phyloP scores from a whole-genome alignment of 345 rosid species.

The Psidium guajava region DNA sequence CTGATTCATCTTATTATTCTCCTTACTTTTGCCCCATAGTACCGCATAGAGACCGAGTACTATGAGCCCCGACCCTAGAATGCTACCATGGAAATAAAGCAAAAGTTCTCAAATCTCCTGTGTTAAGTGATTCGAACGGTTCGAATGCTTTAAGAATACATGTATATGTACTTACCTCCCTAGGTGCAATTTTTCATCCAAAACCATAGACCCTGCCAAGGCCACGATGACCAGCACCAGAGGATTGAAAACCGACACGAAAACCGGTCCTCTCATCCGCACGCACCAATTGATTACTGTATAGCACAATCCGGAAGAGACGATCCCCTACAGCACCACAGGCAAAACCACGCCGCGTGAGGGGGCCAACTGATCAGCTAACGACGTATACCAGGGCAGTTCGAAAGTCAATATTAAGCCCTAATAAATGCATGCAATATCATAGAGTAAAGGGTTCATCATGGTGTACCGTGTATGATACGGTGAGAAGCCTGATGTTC shows the following conservation, averaged over 20 bases:
- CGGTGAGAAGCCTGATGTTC: constrained; percentile 13
- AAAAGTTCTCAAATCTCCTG: background rate
- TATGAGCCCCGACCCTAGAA: constrained; percentile 12
- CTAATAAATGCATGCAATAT: background rate
- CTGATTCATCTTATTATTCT: background rate
- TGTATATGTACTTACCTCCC: constrained; percentile 12
- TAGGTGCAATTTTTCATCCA: constrained; percentile 18
- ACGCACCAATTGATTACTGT: constrained; percentile 17
- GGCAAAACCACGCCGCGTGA: background rate
- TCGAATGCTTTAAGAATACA: background rate
- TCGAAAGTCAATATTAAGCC: background rate
- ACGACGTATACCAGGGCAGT: too few relatives aligned
- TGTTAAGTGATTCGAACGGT: background rate
- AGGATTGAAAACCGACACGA: constrained; percentile 20
- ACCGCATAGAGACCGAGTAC: constrained; percentile 10
- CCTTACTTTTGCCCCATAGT: constrained; percentile 20
- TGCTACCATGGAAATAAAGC: background rate
- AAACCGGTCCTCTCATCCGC: constrained; percentile 15
- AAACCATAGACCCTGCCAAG: constrained; percentile 3
- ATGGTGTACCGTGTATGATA: constrained; percentile 6
- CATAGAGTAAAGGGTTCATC: background rate
- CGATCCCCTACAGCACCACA: constrained; percentile 4
- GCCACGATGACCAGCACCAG: constrained; percentile 13
- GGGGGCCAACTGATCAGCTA: background rate
- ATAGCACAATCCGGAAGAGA: constrained; percentile 13